Evolutionary conservation across 1,139 yeast genomes (phyloP).

Genomic region (Diutina neorugosa): DNA sequence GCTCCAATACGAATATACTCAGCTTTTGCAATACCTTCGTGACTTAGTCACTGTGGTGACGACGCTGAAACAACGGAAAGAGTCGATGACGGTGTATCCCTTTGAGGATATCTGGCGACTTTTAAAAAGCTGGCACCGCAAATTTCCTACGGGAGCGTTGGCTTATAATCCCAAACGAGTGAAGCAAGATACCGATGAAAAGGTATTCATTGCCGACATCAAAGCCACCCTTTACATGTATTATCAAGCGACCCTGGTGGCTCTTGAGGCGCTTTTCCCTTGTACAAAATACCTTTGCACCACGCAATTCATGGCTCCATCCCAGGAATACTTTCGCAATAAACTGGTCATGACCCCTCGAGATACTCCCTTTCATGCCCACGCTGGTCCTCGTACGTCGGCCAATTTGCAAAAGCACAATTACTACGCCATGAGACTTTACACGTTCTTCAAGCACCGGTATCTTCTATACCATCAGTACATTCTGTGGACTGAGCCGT

Average conservation of each 20-base stretch:
- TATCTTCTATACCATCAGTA: slow-evolving; percentile 12
- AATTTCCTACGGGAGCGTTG: neutral
- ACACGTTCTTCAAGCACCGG: slow-evolving; percentile 17
- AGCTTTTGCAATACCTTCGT: neutral
- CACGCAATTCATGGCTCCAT: slow-evolving; percentile 13
- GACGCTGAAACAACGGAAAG: neutral
- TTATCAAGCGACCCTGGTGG: slow-evolving; percentile 15
- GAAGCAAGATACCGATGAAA: neutral
- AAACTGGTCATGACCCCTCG: slow-evolving; percentile 10
- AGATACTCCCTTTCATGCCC: slow-evolving; percentile 5
- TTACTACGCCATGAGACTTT: slow-evolving; percentile 16
- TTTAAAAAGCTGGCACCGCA: neutral
- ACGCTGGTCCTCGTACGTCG: neutral
- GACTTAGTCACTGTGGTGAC: neutral
- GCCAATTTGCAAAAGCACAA: slow-evolving; percentile 15
- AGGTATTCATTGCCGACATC: neutral
- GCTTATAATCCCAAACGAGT: neutral
- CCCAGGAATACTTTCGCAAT: slow-evolving; percentile 8
- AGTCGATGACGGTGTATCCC: neutral
- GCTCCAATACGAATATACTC: neutral
- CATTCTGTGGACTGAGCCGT: slow-evolving; percentile 12
- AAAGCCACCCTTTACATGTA: slow-evolving; percentile 13
- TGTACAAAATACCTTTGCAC: slow-evolving; percentile 15
- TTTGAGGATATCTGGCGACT: neutral
- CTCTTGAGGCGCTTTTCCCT: slow-evolving; percentile 18